Base-by-base conservation (phyloP, 345 rosid genomes). In the Euclidium syriacum region DNA sequence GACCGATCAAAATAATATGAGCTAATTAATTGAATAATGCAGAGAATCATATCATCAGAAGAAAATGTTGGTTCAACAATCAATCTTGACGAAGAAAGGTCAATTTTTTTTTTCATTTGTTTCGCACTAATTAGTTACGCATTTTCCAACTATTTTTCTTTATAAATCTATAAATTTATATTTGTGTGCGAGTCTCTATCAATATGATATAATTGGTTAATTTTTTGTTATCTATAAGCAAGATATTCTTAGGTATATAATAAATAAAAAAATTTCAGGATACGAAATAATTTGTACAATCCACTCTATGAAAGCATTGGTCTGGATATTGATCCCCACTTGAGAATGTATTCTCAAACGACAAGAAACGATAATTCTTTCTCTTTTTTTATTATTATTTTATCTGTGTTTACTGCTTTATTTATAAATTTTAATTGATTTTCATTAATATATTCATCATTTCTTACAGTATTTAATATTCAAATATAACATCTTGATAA, bases 291-390 rank as follows among this genome's bases (percentile, higher is more conserved):
- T 0, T 1, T 44, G 10, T 65, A 65, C 33, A 29, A 15, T 43
- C 70, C 62, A 44, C 2, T 11, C 1, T 65, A 54, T 6, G 54
- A 54, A 35, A 42, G 36, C 7, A 33, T 54, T 3, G 70, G 70
- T 43, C 41, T 32, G 3, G 0, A 0, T 34, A 17, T 54, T 44
- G 70, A 65, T 55, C 70, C 70, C 4, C 62, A 65, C 27, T 23
- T 65, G 46, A 65, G 70, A 17, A 42, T 11, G 0, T 39, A 16
- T 9, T 12, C 19, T 8, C 6, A 6, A 4, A 22, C 1, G 4
- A n/a, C n/a, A n/a, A 33, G 1, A 44, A 33, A 34, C 5, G 47
- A 52, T 34, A 46, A 46, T 14, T 15, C 17, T 3, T 17, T 35
- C 3, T 32, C 20, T 12, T 7, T n/a, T n/a, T n/a, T n/a, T n/a